phyloP scores from a whole-genome alignment of 768 basidiomycete genomes.

The Chalciporus piperatus region DNA sequence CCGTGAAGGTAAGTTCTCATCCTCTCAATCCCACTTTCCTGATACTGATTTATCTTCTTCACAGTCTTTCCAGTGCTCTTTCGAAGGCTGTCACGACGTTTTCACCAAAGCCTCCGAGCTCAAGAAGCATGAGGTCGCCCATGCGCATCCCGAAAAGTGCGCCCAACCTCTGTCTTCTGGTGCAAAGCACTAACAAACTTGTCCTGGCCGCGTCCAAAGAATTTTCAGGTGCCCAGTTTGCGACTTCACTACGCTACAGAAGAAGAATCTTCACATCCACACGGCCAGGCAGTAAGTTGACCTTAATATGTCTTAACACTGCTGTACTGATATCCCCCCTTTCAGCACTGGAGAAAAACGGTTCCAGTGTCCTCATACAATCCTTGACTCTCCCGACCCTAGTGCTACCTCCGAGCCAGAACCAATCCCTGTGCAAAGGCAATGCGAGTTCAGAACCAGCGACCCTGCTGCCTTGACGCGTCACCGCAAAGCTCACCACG shows the following conservation, averaged over 20 bases:
- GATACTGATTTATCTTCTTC: background rate
- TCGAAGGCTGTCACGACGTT: constrained; percentile 5
- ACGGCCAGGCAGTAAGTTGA: constrained; percentile 16
- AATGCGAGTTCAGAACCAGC: constrained; percentile 21
- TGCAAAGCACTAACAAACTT: background rate
- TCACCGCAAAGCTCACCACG: constrained; percentile 24
- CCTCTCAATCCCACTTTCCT: background rate
- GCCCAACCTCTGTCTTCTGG: background rate
- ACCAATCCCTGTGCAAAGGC: background rate
- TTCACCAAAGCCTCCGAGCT: constrained; percentile 20
- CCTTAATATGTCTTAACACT: background rate
- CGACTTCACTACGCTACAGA: constrained; percentile 15
- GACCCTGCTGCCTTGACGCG: constrained; percentile 27
- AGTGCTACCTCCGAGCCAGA: background rate
- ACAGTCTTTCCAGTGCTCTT: constrained; percentile 17
- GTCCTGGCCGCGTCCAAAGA: constrained; percentile 2
- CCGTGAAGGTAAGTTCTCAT: constrained; percentile 1
- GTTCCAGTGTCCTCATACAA: constrained; percentile 13
- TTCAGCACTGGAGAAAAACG: constrained; percentile 23
- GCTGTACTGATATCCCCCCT: background rate
- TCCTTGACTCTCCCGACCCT: background rate
- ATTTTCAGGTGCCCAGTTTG: constrained; percentile 21
- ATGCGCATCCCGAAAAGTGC: constrained; percentile 13
- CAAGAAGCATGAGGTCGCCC: constrained; percentile 20
- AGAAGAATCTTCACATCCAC: constrained; percentile 23